phyloP scores from a whole-genome alignment of 352 stramenopile species.

The Blastocystis sp. region DNA sequence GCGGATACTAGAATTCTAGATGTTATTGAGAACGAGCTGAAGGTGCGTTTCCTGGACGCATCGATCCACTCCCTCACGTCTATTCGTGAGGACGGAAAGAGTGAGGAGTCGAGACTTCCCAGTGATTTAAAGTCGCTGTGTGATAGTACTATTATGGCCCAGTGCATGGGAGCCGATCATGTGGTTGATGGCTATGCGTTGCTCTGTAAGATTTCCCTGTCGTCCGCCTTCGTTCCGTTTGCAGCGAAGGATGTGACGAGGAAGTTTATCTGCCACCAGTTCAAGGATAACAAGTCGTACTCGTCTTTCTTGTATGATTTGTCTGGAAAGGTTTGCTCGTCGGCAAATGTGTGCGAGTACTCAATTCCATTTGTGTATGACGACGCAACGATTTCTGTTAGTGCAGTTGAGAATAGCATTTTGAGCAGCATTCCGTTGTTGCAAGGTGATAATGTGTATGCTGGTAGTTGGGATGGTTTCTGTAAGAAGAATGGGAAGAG shows the following conservation, averaged over 20 bases:
- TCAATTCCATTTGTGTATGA: not conserved
- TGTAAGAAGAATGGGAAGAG: not conserved
- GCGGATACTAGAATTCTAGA: conserved; percentile 3
- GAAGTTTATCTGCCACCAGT: conserved; percentile 46
- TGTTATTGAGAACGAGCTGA: conserved; percentile 37
- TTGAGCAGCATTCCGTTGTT: conserved; percentile 14
- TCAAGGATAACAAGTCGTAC: conserved; percentile 26
- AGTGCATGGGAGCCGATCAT: conserved; percentile 1
- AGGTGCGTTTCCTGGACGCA: conserved; percentile 3
- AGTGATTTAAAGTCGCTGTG: not conserved
- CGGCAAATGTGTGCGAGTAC: conserved; percentile 1
- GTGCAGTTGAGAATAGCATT: conserved; percentile 53
- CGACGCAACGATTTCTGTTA: not conserved
- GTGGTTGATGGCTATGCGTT: conserved; percentile 65
- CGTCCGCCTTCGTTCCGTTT: conserved; percentile 32
- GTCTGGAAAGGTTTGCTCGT: conserved; percentile 3
- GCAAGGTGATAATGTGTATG: not conserved
- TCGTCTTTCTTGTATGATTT: conserved; percentile 56
- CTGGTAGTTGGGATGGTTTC: conserved; percentile 47
- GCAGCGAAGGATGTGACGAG: not conserved
- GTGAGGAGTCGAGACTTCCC: conserved; percentile 4
- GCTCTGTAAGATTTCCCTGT: conserved; percentile 31
- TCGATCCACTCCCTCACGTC: not conserved
- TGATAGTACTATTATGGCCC: conserved; percentile 9
- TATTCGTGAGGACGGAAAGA: not conserved